phyloP scores from a whole-genome alignment of 140 eudicot genomes.

The Cichorium intybus region DNA sequence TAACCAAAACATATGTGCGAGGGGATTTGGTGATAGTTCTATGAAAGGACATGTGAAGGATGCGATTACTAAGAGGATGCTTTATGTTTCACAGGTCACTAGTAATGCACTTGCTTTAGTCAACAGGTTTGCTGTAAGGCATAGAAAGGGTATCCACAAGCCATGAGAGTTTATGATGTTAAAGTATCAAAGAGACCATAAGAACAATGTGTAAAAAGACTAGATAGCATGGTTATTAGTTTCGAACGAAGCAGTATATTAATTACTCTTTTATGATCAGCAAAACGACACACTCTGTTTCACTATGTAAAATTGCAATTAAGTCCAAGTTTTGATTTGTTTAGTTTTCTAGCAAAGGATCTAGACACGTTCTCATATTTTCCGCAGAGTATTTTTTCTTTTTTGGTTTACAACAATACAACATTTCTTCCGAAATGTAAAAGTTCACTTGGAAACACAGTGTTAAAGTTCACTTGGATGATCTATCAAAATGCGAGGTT shows the following conservation, averaged over 20 bases:
- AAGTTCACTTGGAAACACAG: too few relatives aligned
- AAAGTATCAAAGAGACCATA: not conserved
- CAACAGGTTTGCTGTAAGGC: slow-evolving; percentile 61
- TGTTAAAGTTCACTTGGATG: too few relatives aligned
- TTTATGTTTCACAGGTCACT: slow-evolving; percentile 56
- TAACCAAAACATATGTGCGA: slow-evolving; percentile 52
- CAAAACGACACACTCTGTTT: not conserved
- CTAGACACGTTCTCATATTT: too few relatives aligned
- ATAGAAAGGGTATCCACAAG: slow-evolving; percentile 31
- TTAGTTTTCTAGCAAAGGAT: too few relatives aligned
- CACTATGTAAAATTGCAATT: not conserved
- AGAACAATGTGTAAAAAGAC: not conserved
- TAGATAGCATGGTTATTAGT: not conserved
- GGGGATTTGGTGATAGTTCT: slow-evolving; percentile 46
- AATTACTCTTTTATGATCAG: not conserved
- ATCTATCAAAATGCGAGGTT: too few relatives aligned
- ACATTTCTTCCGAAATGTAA: too few relatives aligned
- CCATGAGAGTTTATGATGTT: not conserved
- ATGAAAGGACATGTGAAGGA: slow-evolving; percentile 51
- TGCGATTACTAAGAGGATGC: slow-evolving; percentile 41
- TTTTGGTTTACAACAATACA: too few relatives aligned
- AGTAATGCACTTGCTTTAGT: slow-evolving; percentile 79
- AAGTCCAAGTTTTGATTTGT: too few relatives aligned
- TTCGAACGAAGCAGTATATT: too few relatives aligned
- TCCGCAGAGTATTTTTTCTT: too few relatives aligned